Base-by-base conservation (phyloP, 805 yeast genomes). In the Candida xiaguanensis region DNA sequence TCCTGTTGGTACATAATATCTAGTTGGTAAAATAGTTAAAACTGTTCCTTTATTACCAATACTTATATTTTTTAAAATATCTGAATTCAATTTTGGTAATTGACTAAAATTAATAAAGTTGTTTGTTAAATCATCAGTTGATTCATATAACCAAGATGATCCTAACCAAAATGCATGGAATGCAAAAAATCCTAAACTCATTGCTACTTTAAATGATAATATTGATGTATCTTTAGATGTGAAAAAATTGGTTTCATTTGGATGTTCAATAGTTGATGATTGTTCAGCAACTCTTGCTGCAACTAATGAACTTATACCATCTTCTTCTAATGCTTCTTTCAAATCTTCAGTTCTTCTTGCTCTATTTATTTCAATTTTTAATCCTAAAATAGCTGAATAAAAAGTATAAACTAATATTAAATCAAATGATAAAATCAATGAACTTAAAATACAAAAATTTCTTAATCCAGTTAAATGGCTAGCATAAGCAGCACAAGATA, bases 271-370 rank as follows among this genome's bases (percentile, higher is more conserved):
- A 42, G 56, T 67, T 30, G 54, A 55, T 24, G 65, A 52, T 32
- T 56, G 63, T 13, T 81, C 79, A 25, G 89, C 90, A 27, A 79
- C 73, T 47, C 77, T 80, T 8, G 60, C 59, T 7, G 96, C 96
- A 24, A 85, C 84, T 34, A 68, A 59, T 28, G 79, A 77, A 31
- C 85, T 74, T 24, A 91, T 77, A 18, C 99, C 98, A 55, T 91
- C 99, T 58, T 91, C 99, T 66, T 90, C 93, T 47, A 91, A 70
- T 20, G 86, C 88, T 46, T 78, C 80, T 56, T 83, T 81, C 56
- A 89, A 75, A 40, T 79, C 77, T 43, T 86, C 80, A 34, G 88
- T 84, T 48, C 87, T 79, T 61, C 90, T 87, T 40, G 93, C 93
- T 44, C 85, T 72, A 57, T 79, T 80, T 59, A 91, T 87, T 61